Conservation (phyloP, 495 filamentous ascomycete species). For the Trichoderma orchidacearum region DNA sequence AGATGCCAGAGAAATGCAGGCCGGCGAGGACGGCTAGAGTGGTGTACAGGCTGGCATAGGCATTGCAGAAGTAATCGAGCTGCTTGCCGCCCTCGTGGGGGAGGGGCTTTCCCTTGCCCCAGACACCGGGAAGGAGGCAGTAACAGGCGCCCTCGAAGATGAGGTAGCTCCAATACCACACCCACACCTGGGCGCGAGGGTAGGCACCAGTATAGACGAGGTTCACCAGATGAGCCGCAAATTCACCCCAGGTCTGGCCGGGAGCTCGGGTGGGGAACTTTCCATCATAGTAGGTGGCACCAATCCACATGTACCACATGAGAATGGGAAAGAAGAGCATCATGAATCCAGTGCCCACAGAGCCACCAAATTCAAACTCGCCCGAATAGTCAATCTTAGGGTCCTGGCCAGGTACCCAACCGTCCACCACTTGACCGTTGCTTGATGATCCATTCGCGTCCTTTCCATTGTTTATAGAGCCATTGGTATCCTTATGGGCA, state of each 20-base stretch:
- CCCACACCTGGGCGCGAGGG: slow-evolving; percentile 68
- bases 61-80: slow-evolving; percentile 88
- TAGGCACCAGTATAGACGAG: slow-evolving; percentile 72
- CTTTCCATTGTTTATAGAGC: slow-evolving; percentile 3
- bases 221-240: slow-evolving; percentile 48
- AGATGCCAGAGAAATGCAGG: slow-evolving; percentile 70
- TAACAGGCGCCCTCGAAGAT: slow-evolving; percentile 73
- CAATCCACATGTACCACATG: slow-evolving; percentile 99
- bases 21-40: slow-evolving; percentile 54
- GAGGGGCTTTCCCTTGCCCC: slow-evolving; percentile 72
- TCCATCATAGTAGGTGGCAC: slow-evolving; percentile 80
- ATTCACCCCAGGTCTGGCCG: slow-evolving; percentile 53
- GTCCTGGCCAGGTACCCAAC: slow-evolving; percentile 54
- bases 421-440: slow-evolving; percentile 42
- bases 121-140: slow-evolving; percentile 71
- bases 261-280: slow-evolving; percentile 55
- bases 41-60: slow-evolving; percentile 70
- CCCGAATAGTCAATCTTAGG: slow-evolving; percentile 69
- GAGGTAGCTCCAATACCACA: slow-evolving; percentile 87
- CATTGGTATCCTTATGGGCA: slow-evolving; percentile 6
- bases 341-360: slow-evolving; percentile 59
- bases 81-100: slow-evolving; percentile 69
- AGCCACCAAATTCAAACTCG: slow-evolving; percentile 82
- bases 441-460: slow-evolving; percentile 15
- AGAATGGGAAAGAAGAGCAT: slow-evolving; percentile 86